Base-by-base conservation (phyloP, 176 grass and related monocot species). In the Pontederia crassipes region DNA sequence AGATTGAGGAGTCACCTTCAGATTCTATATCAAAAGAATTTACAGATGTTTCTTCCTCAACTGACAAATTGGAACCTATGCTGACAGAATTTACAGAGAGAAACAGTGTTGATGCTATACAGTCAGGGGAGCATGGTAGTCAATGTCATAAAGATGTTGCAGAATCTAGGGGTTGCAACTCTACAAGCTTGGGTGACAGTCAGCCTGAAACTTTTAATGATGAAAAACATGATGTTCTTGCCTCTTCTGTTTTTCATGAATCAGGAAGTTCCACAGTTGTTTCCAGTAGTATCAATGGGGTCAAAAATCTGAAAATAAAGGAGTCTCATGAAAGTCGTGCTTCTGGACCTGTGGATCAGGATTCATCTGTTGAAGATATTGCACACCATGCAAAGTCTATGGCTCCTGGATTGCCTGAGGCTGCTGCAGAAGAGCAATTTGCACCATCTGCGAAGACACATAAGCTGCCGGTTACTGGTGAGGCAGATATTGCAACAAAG, bases 291-390 rank as follows among this genome's bases (percentile, higher is more conserved):
- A 49, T 26, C 32, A 61, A 27, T 66, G 61, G 66, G 54, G 50
- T 64, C 52, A 72, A 81, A 51, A 52, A n/a, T 75, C 64, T 59
- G 67, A 65, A 71, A 64, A 59, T 54, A 48, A 78, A 75, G 54
- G 79, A 67, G 28, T 11, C 17, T 65, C 18, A 8, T 65, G 62
- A 65, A 50, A 50, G 48, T 65, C 69, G 69, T 69, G 60, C 75
- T 4, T 72, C 72, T 69, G 80, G 82, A 78, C 82, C 69, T 45
- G 69, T 50, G 29, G 68, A 62, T 60, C 70, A 86, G 16, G 77
- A 48, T 52, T 60, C 66, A 29, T 45, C 48, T 24, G 67, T 66
- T 26, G 77, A 72, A 60, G 66, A 61, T 28, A 72, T 35, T 56
- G 77, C 72, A 18, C 56, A 64, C 54, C 80, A 57, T 65, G 28